Evolutionary conservation across 345 rosid species (phyloP).

Genomic region (Corchorus capsularis): DNA sequence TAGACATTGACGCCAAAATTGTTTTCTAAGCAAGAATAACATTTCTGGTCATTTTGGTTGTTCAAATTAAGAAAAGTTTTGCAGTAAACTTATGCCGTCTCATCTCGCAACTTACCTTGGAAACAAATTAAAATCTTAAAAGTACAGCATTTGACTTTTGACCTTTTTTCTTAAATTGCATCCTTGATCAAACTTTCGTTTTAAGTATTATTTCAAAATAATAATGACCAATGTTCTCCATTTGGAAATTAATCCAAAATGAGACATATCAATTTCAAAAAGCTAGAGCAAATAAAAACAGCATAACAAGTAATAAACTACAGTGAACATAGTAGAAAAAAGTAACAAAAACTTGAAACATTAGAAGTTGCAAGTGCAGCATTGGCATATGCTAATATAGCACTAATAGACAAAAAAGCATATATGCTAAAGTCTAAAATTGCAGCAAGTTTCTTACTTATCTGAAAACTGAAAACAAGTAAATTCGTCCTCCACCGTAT

Average conservation of each 20-base stretch:
- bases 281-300: not conserved
- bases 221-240: not conserved
- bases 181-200: not conserved
- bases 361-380: conserved; percentile 1
- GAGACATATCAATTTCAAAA: not conserved
- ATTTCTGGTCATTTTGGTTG: not conserved
- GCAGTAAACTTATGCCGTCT: not conserved
- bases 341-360: not conserved
- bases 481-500: conserved; percentile 61
- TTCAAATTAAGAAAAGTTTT: not conserved
- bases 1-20: not conserved
- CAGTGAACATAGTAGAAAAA: too few species aligned
- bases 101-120: not conserved
- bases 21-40: not conserved
- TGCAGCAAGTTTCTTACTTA: conserved; percentile 52
- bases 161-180: not conserved
- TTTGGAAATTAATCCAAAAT: not conserved
- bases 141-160: not conserved
- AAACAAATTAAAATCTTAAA: not conserved
- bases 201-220: not conserved
- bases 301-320: not conserved
- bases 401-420: not conserved
- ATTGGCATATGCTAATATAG: not conserved
- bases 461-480: conserved; percentile 54
- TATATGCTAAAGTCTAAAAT: not conserved